Base-by-base conservation (phyloP, 2,329 filamentous ascomycete species). In the Xylaria sp. region DNA sequence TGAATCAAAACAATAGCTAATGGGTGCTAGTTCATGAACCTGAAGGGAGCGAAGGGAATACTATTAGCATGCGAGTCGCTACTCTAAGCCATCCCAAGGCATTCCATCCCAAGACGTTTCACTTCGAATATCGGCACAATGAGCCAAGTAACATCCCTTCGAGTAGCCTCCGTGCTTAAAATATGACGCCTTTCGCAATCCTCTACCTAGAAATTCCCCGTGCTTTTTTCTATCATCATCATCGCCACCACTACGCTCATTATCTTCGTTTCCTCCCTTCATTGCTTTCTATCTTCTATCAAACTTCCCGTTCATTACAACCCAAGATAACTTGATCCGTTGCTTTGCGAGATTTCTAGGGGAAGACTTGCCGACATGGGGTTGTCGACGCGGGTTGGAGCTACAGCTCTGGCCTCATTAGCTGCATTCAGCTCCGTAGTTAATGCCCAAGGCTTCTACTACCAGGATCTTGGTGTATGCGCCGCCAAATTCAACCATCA, bases 291-390 rank as follows among this genome's bases (percentile, higher is more conserved):
- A 25, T 20, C 1, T 46, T 39, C 4, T 20, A 37, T 46, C 23
- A 63, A 23, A 8, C 8, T 18, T 25, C 23, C 25, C n/a, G 8
- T 52, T 44, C 23, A 48, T 46, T 46, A 58, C 39, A n/a, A 46
- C 10, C 2, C 23, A 31, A 25, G 25, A n/a, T n/a, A 9, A 28
- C 56, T 46, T 15, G 23, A 31, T 39, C 23, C 28, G 5, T 20
- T 20, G 2, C 56, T 20, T 39, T 34, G 18, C 56, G 10, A 63
- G 39, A 50, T 31, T 55, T 25, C 44, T 41, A 28, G 31, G 60
- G 59, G 66, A 46, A 63, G 41, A 65, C 31, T 50, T 60, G 46
- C 63, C 65, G 71, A 60, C 20, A 78, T 77, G 76, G 73, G 64
- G 44, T 63, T 70, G 60, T 69, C 63, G 23, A 63, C 59, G 28